Base-by-base conservation (phyloP, 805 yeast species). In the Soucietia sequanensis region DNA sequence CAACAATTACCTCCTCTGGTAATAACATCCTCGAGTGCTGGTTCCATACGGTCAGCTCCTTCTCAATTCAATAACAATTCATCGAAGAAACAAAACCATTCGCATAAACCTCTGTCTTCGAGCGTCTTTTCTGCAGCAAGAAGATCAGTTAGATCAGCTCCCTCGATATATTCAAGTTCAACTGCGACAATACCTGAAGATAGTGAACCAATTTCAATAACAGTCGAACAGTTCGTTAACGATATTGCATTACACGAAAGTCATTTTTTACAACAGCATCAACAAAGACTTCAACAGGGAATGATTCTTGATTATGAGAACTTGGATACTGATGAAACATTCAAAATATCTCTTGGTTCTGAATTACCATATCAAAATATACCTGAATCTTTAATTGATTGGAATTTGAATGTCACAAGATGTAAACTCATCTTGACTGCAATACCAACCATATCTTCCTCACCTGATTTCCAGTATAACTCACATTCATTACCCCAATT, bases 341-440 rank as follows among this genome's bases (percentile, higher is more conserved):
- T 53, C 41, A 60, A 59, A 33, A 67, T 68, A 30, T 61, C 69
- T 11, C 44, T 68, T 23, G 73, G 72, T 3, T 56, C 66, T n/a
- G 65, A 55, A 10, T 52, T 68, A 20, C 51, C 48, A 36, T 67
- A 65, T 44, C 72, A 68, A 38, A 54, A 59, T 38, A 48, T 49
- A 7, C 62, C 65, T 20, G 76, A 71, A 42, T 52, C 61, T 12
- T 50, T 74, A 10, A 60, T 74, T 9, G 79, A 73, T 46, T 74
- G 79, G 79, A 72, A 72, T 46, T 56, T 74, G 33, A 74, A 74
- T 43, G 69, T 73, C 27, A 65, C 77, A 12, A 52, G 80, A 31
- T 69, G 75, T 32, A 62, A 71, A 41, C 57, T 74, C 23, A 63
- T 74, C 30, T 47, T 72, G 23, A 61, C 59, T 3, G 61, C 52